phyloP scores from a whole-genome alignment of 2,329 filamentous ascomycete genomes.

The Cercospora zeina region DNA sequence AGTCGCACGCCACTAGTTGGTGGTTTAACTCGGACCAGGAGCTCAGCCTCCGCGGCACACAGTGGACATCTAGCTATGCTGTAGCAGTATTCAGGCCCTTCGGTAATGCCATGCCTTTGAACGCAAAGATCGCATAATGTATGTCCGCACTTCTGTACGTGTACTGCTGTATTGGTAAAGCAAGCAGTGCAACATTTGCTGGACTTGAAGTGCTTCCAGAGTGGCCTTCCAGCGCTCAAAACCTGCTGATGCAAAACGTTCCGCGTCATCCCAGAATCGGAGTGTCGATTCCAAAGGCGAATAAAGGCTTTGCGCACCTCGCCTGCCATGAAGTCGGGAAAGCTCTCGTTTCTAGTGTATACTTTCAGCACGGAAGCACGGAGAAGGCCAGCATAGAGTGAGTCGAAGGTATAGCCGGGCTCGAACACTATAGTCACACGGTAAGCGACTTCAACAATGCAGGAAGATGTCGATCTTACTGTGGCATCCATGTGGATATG shows the following conservation, averaged over 20 bases:
- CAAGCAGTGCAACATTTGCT: not conserved
- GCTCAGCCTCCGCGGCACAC: not conserved
- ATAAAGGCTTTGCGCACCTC: too few relatives aligned
- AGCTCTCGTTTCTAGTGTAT: too few relatives aligned
- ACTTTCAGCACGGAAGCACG: too few relatives aligned
- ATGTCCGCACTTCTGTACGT: not conserved
- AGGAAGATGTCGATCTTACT: not conserved
- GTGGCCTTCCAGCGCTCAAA: not conserved
- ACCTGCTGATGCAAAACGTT: too few relatives aligned
- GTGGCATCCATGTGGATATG: not conserved
- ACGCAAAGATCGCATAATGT: not conserved
- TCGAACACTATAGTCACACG: too few relatives aligned
- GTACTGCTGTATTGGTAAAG: not conserved
- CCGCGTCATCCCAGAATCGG: too few relatives aligned
- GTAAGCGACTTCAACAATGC: not conserved
- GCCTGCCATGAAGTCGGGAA: too few relatives aligned
- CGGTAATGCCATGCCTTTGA: not conserved
- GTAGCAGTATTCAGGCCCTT: not conserved
- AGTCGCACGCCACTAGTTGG: constrained; percentile 40
- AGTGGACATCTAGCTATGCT: not conserved
- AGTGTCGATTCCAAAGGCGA: too few relatives aligned
- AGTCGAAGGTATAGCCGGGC: too few relatives aligned
- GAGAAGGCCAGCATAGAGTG: too few relatives aligned
- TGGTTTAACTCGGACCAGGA: constrained; percentile 26
- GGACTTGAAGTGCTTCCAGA: not conserved